These are phyloP conservation scores for Tympanopsis confertula DNA, from an alignment of 2,329 filamentous ascomycete species.

Conservation along the genomic window DNA sequence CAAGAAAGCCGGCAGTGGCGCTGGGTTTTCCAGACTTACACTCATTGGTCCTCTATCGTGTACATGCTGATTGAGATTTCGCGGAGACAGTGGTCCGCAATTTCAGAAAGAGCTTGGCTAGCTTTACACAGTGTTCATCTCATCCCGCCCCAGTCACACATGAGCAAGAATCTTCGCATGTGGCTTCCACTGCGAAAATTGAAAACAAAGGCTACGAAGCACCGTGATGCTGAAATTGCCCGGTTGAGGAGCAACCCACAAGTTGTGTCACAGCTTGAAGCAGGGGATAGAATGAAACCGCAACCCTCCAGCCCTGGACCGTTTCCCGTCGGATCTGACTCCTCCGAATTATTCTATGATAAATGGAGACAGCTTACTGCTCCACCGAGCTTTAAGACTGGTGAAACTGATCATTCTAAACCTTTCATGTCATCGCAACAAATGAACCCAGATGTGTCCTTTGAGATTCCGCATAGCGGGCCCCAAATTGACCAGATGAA, in stretches of 20 bases:
- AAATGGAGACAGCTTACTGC: too few relatives aligned
- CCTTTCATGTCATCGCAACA: too few relatives aligned
- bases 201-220: slow-evolving; percentile 14
- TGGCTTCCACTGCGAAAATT: slow-evolving; percentile 20
- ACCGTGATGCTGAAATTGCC: slow-evolving; percentile 17
- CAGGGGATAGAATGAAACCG: slow-evolving; percentile 8
- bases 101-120: slow-evolving; percentile 33
- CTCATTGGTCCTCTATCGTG: slow-evolving; percentile 45
- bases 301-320: slow-evolving; percentile 15
- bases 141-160: slow-evolving; percentile 18
- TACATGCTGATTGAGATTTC: slow-evolving; percentile 40
- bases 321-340: too few relatives aligned
- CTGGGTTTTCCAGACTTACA: slow-evolving; percentile 48
- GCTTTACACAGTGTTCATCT: slow-evolving; percentile 31
- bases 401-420: too few relatives aligned
- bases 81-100: slow-evolving; percentile 29
- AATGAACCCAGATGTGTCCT: too few relatives aligned
- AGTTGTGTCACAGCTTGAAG: slow-evolving; percentile 10
- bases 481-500: too few relatives aligned
- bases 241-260: slow-evolving; percentile 13
- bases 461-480: too few relatives aligned
- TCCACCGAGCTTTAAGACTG: too few relatives aligned
- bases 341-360: too few relatives aligned
- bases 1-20: slow-evolving; percentile 35
- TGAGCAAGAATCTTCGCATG: slow-evolving; percentile 16